Evolutionary conservation across 805 yeast genomes (phyloP), one percentile per base, ranked within the genome.

Genomic region (Suhomyces vadensis): DNA sequence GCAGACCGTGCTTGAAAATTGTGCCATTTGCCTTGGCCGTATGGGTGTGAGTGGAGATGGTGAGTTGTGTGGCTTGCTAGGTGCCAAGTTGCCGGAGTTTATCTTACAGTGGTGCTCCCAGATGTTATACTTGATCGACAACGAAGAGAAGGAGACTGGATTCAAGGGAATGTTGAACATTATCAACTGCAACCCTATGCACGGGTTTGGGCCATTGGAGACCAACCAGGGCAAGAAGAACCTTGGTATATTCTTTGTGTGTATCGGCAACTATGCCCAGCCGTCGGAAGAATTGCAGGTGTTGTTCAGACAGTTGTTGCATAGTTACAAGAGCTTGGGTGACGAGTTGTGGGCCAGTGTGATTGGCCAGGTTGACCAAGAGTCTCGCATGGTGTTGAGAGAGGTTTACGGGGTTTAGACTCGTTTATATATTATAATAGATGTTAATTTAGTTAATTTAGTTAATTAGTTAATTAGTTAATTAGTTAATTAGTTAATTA

Each of bases 1-100:
- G 51, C 75, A 73, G 16, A 78, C 90, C 0, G 85, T 91, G 4
- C 58, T 85, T 50, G 97, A 91, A 59, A 94, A 94, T 61, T 82
- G 91, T 1, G 94, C 96, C 14, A 87, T 91, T 41, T 84, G 97
- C 25, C 71, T 92, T 41, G 98, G 98, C 11, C 76, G 97, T 52
- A 69, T 94, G 55, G 96, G 96, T 2, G 60, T 82, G 16, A 69
- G 75, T 44, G 73, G 46, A n/a, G 82, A 92, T 1, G 66, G 63
- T 14, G 80, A 78, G 17, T 26, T 38, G 24, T 38, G 41, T 27
- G 72, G 75, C 27, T 69, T 84, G 36, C 35, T 71, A 9, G 77
- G 85, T 1, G 77, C 81, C 1, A 81, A 79, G 50, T 53, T 89
- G 51, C 71, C 77, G 0, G 78, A 78, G 48, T 77, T 84, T 53